Evolutionary conservation across 352 stramenopile species (phyloP), one percentile per base, ranked within the genome.

Genomic region (Salisapilia sapeloensis): DNA sequence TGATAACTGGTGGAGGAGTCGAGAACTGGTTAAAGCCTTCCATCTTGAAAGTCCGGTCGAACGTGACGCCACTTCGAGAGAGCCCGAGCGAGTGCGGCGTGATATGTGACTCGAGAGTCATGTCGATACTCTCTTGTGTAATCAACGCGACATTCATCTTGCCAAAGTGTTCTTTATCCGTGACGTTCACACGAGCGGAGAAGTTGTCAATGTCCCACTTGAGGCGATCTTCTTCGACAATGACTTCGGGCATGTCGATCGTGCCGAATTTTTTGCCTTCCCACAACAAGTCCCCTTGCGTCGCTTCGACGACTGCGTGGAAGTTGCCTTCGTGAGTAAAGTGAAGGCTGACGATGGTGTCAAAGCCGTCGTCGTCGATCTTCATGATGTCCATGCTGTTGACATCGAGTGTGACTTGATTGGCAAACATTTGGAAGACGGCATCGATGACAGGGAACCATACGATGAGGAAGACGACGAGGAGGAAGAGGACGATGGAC

Each of bases 371-470:
- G 10, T 40, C 33, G 29, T 48, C 56, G 20, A 80, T 44, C 18
- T 35, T 38, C 35, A 60, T 55, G 32, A 81, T 54, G 46, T 81
- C 69, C 30, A 84, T 35, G 43, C 76, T 69, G 50, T 81, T 80
- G 40, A 81, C 44, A 8, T 38, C 43, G 24, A 84, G 29, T 16
- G 60, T 33, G 30, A 78, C 63, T 16, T 62, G 49, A 48, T 81
- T 52, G 25, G 57, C 50, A 39, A 69, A 61, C 29, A 58, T 53
- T 42, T 84, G 61, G 48, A 80, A 76, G 21, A 81, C 40, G 14
- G 55, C 50, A 22, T 48, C 50, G 29, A 74, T 44, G 25, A 80
- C 52, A 21, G 47, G 62, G 38, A 81, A 53, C 47, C 66, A 79
- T n/a, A 79, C 36, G 30, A 80, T 54, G 34, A 84, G 33, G 19